Base-by-base conservation (phyloP, 352 stramenopile genomes). In the Phytopythium oedochilum region DNA sequence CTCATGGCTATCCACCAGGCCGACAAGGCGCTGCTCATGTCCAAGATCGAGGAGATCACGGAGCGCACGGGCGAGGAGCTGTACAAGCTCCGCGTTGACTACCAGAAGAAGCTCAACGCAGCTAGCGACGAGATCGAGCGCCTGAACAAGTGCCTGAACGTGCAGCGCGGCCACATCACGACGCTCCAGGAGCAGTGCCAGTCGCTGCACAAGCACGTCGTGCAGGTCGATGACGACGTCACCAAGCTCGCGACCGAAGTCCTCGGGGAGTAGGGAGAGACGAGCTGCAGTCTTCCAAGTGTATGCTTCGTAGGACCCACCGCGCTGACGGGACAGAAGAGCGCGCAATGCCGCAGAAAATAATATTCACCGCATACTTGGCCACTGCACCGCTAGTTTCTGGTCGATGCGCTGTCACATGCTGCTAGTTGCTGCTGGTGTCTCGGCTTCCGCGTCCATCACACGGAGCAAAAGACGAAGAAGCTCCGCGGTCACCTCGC, bases 201-300 rank as follows among this genome's bases (percentile, higher is more conserved):
- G 54, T 90, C 79, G 42, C 68, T 92, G 38, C 80, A 92, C 75
- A 90, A 89, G 61, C 80, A 92, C 65, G 76, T 92, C 42, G 78
- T 87, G 42, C 80, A 89, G 66, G 80, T 92, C n/a, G 83, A 92
- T 46, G 83, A 92, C 29, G 83, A 92, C 58, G 79, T 92, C 36
- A 88, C 79, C 57, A 90, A 89, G 57, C 78, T 92, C 54, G 78
- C 83, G 44, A 85, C 80, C 52, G 83, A 92, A 60, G 83, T 92
- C 22, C 63, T 92, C 9, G 79, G 83, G 40, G 83, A 92, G 28
- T 89, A 80, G 59, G 18, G 35, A 42, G 35, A 20, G 35, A 15
- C 17, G 17, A 26, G 12, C 38, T 26, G 38, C 20, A n/a, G 34
- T 55, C 10, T 22, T 31, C 7, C 11, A 26, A 18, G 11, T 26